phyloP scores from a whole-genome alignment of 192 early-diverging fungal species.

The Jimgerdemannia lactiflua region DNA sequence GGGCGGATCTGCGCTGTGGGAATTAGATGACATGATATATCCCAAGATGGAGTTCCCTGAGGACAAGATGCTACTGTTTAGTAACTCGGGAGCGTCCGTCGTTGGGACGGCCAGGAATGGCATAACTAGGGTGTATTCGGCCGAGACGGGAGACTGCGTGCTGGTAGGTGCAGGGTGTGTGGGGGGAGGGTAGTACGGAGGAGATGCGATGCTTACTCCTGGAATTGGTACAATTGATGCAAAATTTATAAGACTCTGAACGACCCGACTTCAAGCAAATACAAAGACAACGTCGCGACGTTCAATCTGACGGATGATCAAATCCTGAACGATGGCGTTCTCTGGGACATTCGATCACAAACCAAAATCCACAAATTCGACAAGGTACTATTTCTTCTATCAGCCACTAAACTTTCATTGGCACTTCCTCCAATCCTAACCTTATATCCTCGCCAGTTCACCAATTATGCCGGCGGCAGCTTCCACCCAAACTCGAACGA shows the following conservation, averaged over 20 bases:
- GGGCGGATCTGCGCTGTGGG: not conserved
- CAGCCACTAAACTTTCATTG: too few relatives aligned
- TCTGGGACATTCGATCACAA: not conserved
- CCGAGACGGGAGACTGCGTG: not conserved
- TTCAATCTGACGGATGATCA: not conserved
- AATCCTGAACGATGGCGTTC: not conserved
- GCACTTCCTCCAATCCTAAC: not conserved
- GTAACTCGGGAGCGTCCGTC: not conserved
- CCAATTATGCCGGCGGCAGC: not conserved
- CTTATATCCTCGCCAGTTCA: not conserved
- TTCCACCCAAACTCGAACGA: not conserved
- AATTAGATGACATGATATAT: not conserved
- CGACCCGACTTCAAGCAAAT: not conserved
- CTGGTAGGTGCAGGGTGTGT: not conserved
- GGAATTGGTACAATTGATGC: not conserved
- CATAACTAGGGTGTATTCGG: not conserved
- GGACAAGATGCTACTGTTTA: not conserved
- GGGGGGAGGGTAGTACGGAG: too few relatives aligned
- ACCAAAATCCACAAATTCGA: not conserved
- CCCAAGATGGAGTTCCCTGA: not conserved
- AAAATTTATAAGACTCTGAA: not conserved
- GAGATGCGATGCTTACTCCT: not conserved
- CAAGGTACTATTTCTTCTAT: not conserved
- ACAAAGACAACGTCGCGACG: not conserved
- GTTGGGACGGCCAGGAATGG: not conserved